Evolutionary conservation across 2,329 filamentous ascomycete genomes (phyloP).

Genomic region (Xylariaceae sp.): DNA sequence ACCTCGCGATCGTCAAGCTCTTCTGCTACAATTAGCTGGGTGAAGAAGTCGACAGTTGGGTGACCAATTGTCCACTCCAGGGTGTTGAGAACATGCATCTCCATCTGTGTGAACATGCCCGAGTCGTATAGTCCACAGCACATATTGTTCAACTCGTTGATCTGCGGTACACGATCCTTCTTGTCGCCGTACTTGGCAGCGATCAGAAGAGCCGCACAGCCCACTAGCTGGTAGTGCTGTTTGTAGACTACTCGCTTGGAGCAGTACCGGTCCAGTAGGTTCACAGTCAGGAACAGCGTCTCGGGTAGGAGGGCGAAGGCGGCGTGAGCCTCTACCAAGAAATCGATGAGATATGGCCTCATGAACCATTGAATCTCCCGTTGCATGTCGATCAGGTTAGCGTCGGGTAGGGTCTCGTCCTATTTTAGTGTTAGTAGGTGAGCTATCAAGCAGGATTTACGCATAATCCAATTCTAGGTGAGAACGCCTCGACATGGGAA

Average conservation of each 20-base stretch:
- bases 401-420: conserved; percentile 89
- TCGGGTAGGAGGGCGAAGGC: conserved; percentile 93
- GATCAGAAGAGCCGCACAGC: conserved; percentile 92
- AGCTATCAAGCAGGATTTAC: background rate
- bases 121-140: conserved; percentile 98
- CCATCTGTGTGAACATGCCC: conserved; percentile 99
- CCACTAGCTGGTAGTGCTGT: conserved; percentile 96
- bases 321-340: conserved; percentile 94
- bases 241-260: conserved; percentile 98
- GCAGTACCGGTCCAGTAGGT: conserved; percentile 96
- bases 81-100: conserved; percentile 98
- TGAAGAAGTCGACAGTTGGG: conserved; percentile 92
- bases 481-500: background rate
- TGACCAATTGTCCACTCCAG: conserved; percentile 96
- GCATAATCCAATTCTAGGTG: background rate
- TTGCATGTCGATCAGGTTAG: conserved; percentile 98
- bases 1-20: conserved; percentile 80
- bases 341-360: conserved; percentile 96
- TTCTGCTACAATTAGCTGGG: conserved; percentile 83
- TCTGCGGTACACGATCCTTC: conserved; percentile 97
- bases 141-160: conserved; percentile 97
- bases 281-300: conserved; percentile 94
- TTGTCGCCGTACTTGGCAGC: conserved; percentile 98
- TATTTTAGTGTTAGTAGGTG: conserved; percentile 33
- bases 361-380: conserved; percentile 99